Conservation (phyloP, 148 eudicot species). For the Chenopodium formosanum region DNA sequence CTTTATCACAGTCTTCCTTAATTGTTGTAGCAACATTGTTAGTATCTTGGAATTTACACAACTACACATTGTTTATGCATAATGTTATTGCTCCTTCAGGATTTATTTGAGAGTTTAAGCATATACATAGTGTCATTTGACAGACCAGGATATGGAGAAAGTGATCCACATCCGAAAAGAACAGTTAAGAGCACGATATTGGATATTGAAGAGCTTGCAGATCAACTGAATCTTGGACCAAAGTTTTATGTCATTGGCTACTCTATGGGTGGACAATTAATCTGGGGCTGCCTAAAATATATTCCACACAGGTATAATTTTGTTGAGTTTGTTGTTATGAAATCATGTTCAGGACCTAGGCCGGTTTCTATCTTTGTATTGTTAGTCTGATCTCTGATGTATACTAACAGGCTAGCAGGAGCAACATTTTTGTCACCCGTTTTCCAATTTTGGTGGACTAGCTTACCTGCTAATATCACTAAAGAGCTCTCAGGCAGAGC, state of each 20-base stretch:
- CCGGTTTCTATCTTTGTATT: neutral
- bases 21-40: neutral
- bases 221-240: constrained; percentile 59
- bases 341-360: neutral
- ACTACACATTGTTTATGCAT: too few relatives aligned
- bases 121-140: constrained; percentile 66
- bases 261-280: constrained; percentile 65
- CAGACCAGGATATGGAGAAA: constrained; percentile 78
- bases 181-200: constrained; percentile 49
- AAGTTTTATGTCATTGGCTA: constrained; percentile 68
- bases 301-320: constrained; percentile 72
- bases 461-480: constrained; percentile 52
- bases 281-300: constrained; percentile 67
- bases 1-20: constrained; percentile 1
- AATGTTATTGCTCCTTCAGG: constrained; percentile 26
- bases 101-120: constrained; percentile 39
- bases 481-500: constrained; percentile 30
- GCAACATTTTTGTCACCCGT: constrained; percentile 61
- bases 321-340: neutral
- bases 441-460: constrained; percentile 57
- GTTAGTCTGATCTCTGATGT: neutral
- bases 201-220: constrained; percentile 83
- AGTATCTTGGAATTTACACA: neutral
- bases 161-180: constrained; percentile 66
- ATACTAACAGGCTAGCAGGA: constrained; percentile 58